These are phyloP conservation scores for Eucalyptus melliodora DNA, from an alignment of 345 rosid genomes.

Conservation along the genomic window DNA sequence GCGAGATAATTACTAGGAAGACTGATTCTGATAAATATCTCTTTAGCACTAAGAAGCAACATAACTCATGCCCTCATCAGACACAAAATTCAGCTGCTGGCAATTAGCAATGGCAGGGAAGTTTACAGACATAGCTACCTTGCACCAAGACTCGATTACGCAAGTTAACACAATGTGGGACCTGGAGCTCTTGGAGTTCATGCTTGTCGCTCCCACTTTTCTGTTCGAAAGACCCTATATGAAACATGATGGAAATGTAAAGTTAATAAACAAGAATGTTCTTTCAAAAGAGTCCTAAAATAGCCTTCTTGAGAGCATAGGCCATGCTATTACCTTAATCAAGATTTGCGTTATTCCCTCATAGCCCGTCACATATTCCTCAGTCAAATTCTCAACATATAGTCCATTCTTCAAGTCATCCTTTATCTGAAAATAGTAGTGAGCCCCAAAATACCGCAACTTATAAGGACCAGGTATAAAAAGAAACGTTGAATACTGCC, in stretches of 20 bases:
- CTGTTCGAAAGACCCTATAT: constrained; percentile 85
- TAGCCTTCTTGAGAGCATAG: not conserved
- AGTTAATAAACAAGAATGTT: not conserved
- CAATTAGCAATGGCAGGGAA: not conserved
- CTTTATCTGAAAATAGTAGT: constrained; percentile 40
- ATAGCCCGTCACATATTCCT: constrained; percentile 72
- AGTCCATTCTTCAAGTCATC: constrained; percentile 77
- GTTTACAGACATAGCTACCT: constrained; percentile 18
- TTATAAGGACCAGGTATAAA: not conserved
- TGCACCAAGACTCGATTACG: constrained; percentile 69
- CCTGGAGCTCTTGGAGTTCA: constrained; percentile 92
- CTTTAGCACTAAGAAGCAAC: not conserved
- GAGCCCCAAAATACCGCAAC: not conserved
- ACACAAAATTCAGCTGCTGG: not conserved
- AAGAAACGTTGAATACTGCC: not conserved
- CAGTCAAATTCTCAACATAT: constrained; percentile 75
- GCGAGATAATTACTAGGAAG: not conserved
- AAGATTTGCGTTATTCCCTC: constrained; percentile 79
- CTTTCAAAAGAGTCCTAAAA: not conserved
- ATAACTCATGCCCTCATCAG: not conserved
- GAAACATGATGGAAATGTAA: not conserved
- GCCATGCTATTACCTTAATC: constrained; percentile 52
- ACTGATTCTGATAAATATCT: not conserved
- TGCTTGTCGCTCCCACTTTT: constrained; percentile 93
- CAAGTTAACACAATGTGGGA: constrained; percentile 79